Percentiles rank a stretch among this genome's conserved stretches.
Evolutionary conservation across 768 basidiomycete species (phyloP).

Genomic region (Tephrocybe sp.): DNA sequence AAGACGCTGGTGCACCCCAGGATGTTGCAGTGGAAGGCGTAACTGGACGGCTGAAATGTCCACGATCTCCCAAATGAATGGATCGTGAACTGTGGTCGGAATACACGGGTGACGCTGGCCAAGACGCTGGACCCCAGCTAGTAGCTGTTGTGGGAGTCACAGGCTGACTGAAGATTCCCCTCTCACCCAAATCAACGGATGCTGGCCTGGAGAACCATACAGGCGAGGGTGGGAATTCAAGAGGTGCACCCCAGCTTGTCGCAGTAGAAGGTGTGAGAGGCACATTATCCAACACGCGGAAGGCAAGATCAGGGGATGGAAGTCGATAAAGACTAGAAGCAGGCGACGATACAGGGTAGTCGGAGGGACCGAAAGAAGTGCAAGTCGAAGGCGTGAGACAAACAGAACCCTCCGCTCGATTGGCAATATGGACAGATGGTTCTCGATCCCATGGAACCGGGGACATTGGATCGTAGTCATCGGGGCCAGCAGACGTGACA

Average conservation of each 20-base stretch:
- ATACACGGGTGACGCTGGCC: conserved; percentile 22
- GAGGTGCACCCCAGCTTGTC: conserved; percentile 45
- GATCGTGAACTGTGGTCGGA: conserved; percentile 26
- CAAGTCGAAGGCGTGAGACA: conserved; percentile 49
- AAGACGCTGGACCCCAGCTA: conserved; percentile 32
- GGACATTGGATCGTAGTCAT: conserved; percentile 39
- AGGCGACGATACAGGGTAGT: conserved; percentile 41
- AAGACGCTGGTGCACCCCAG: conserved; percentile 48
- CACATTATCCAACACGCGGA: conserved; percentile 51
- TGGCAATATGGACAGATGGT: conserved; percentile 55
- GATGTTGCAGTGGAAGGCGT: conserved; percentile 45
- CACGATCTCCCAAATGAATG: conserved; percentile 37
- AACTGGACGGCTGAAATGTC: conserved; percentile 34
- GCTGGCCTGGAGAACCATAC: conserved; percentile 24
- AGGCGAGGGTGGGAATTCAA: conserved; percentile 31
- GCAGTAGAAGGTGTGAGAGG: conserved; percentile 50
- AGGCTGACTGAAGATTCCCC: conserved; percentile 42
- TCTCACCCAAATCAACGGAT: conserved; percentile 46
- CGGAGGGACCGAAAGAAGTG: conserved; percentile 57
- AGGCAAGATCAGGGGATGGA: conserved; percentile 58
- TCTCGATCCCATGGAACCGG: conserved; percentile 35
- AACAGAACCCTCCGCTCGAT: conserved; percentile 55
- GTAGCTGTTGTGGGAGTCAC: conserved; percentile 40
- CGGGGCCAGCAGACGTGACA: conserved; percentile 65
- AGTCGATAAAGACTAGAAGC: conserved; percentile 34